phyloP scores from a whole-genome alignment of 441 rosid species.

The Gossypium davidsonii region DNA sequence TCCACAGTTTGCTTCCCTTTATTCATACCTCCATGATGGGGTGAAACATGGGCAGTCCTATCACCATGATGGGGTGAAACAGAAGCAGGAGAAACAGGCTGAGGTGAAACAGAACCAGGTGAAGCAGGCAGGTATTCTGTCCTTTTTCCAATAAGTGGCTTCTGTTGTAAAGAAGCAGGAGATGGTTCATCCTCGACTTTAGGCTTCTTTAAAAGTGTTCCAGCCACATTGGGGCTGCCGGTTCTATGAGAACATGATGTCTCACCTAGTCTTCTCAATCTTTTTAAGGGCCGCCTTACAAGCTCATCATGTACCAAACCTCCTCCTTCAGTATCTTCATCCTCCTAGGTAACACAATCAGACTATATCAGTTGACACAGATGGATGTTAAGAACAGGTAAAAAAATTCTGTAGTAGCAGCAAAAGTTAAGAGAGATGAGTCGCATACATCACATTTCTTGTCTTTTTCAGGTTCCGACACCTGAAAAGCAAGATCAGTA shows the following conservation, averaged over 20 bases:
- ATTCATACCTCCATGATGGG: constrained; percentile 14
- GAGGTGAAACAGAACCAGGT: background rate
- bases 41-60: constrained; percentile 14
- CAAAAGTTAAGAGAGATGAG: background rate
- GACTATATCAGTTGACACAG: constrained; percentile 4
- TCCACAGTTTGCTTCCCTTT: constrained; percentile 26
- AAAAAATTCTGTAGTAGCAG: constrained; percentile 5
- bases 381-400: constrained; percentile 1
- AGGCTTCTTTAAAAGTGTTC: constrained; percentile 25
- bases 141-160: constrained; percentile 13
- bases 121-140: constrained; percentile 6
- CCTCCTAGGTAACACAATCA: constrained; percentile 27
- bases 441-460: constrained; percentile 31
- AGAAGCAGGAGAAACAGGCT: background rate
- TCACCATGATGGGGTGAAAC: constrained; percentile 13
- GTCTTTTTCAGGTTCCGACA: constrained; percentile 22
- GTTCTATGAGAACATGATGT: constrained; percentile 20
- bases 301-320: constrained; percentile 35
- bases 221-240: constrained; percentile 22
- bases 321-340: constrained; percentile 42
- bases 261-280: constrained; percentile 43
- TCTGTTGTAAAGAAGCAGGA: constrained; percentile 14
- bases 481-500: constrained; percentile 31
- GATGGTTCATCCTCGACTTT: constrained; percentile 28
- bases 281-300: constrained; percentile 55